Evolutionary conservation across 116 monocot genomes (phyloP).

Genomic region (Phalaenopsis hybrid): DNA sequence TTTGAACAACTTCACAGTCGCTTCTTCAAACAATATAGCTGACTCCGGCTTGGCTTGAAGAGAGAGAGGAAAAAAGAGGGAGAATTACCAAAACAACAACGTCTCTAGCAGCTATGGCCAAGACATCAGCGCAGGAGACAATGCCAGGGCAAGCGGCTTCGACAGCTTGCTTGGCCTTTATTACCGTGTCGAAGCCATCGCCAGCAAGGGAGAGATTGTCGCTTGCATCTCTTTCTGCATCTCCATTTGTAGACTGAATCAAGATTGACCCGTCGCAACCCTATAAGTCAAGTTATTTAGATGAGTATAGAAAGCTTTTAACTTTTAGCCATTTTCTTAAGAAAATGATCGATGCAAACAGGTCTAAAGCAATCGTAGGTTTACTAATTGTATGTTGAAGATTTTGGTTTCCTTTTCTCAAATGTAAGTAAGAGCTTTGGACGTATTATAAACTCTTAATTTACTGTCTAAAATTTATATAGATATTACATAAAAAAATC

Average conservation of each 20-base stretch:
- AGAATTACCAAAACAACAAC: slow-evolving; percentile 47
- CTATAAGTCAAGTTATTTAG: slow-evolving; percentile 11
- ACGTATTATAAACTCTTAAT: too few relatives aligned
- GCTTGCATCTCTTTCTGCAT: slow-evolving; percentile 52
- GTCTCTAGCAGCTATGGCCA: slow-evolving; percentile 42
- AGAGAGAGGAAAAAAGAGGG: too few relatives aligned
- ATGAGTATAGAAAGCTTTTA: neutral
- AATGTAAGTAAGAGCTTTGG: too few relatives aligned
- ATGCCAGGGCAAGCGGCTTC: slow-evolving; percentile 43
- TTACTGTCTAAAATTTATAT: too few relatives aligned
- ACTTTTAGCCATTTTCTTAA: too few relatives aligned
- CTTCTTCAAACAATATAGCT: neutral
- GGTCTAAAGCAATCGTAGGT: too few relatives aligned
- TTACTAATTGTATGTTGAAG: too few relatives aligned
- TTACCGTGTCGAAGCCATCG: slow-evolving; percentile 72
- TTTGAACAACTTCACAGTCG: too few relatives aligned
- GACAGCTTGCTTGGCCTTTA: slow-evolving; percentile 51
- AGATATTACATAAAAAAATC: too few relatives aligned
- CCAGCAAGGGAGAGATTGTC: slow-evolving; percentile 66
- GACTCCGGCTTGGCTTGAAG: neutral
- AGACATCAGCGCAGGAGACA: slow-evolving; percentile 46
- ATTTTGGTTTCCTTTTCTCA: too few relatives aligned
- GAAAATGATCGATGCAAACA: too few relatives aligned
- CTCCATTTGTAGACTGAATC: slow-evolving; percentile 35
- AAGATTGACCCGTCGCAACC: slow-evolving; percentile 53